These are phyloP conservation scores for Pythium periplocum DNA, from an alignment of 352 stramenopile species.

Conservation along the genomic window DNA sequence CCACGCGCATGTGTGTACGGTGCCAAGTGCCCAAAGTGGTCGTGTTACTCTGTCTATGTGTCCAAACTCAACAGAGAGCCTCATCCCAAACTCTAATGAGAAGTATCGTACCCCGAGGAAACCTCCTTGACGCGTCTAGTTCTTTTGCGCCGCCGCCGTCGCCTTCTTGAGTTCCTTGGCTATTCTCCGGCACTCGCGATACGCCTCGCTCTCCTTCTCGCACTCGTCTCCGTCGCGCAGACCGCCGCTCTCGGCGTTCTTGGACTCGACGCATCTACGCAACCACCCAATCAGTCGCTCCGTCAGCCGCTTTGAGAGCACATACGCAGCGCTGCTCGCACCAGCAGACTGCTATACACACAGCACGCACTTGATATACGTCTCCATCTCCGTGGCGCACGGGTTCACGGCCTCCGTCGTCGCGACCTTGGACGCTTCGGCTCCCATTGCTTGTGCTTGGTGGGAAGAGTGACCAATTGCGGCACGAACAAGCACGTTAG, in stretches of 20 bases:
- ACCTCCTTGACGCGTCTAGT: slow-evolving; percentile 5
- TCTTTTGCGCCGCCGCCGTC: neutral
- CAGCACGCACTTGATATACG: slow-evolving; percentile 66
- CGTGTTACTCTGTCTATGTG: too few species aligned
- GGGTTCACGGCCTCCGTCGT: slow-evolving; percentile 27
- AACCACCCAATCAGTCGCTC: neutral
- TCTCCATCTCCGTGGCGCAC: slow-evolving; percentile 52
- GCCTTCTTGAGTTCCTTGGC: slow-evolving; percentile 22
- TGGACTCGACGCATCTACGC: slow-evolving; percentile 26
- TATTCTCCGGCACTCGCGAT: slow-evolving; percentile 29
- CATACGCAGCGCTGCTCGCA: too few species aligned
- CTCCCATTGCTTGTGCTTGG: slow-evolving; percentile 36
- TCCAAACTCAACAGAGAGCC: too few species aligned
- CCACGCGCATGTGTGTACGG: too few species aligned
- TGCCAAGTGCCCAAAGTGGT: too few species aligned
- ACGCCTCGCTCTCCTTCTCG: slow-evolving; percentile 33
- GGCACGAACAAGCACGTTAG: too few species aligned
- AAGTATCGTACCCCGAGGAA: neutral
- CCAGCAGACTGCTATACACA: neutral
- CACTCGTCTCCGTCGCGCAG: slow-evolving; percentile 38
- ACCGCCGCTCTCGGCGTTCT: slow-evolving; percentile 28
- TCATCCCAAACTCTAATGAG: too few species aligned
- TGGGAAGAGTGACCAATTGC: neutral
- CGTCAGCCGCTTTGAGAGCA: too few species aligned
- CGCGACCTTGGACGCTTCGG: slow-evolving; percentile 47